Evolutionary conservation across 345 rosid species (phyloP), one percentile per base, ranked within the genome.

Genomic region (Eucalyptus paniculata): DNA sequence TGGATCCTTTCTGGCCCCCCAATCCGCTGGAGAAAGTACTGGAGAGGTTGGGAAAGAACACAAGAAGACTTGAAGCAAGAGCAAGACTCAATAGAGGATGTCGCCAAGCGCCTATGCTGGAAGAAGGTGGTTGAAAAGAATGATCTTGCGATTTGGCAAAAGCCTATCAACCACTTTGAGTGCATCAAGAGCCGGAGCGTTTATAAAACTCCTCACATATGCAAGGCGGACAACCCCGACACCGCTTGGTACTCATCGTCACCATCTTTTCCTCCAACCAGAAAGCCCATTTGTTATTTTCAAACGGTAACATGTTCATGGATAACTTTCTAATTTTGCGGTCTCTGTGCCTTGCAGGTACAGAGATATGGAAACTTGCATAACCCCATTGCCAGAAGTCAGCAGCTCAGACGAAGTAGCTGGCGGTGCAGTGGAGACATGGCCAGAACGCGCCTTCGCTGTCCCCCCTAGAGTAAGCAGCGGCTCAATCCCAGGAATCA

Each of bases 1-100:
- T 98, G 99, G 99, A 92, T 98, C 92, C 97, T 97, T 19, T 98
- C 99, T 3, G 99, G 99, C 17, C 99, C 99, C 56, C 99, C 99
- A 14, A 94, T 98, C 86, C 92, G 88, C 90, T 98, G 99, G 99
- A 96, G 96, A 92, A 95, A 92, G 51, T 91, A 96, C 91, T 98
- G 99, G 99, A 95, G 93, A 94, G 99, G 99, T 0, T 98, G 99
- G 99, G 98, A 96, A 80, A 95, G 99, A 94, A 94, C 95, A 28
- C 92, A 92, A 87, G 94, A 95, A 85, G 98, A 98, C 89, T 90
- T 98, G 92, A 97, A 96, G 88, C 91, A 93, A 86, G 99, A 98
- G 69, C 99, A 98, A 91, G 96, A 96, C 86, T 88, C 97, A 49
- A 97, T 98, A n/a, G 99, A 98, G 93, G 93, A 93, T 50, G 94